Percentiles rank a stretch among this genome's conserved stretches.
These are phyloP conservation scores for Salix dunnii DNA, from an alignment of 345 rosid species.

Conservation along the genomic window DNA sequence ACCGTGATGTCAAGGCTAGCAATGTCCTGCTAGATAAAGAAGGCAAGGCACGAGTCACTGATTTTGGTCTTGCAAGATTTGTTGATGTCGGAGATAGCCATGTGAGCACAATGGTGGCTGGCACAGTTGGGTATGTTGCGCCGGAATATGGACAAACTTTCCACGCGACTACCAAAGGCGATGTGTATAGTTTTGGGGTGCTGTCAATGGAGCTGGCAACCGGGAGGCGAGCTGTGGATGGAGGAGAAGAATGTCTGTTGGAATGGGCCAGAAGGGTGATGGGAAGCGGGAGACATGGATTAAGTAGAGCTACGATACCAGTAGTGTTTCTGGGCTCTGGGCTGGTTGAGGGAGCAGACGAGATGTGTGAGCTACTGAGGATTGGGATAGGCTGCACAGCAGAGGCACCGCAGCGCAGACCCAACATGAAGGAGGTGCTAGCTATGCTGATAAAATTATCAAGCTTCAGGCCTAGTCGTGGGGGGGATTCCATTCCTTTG, in stretches of 20 bases:
- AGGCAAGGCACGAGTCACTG: constrained; percentile 77
- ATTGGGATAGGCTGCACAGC: constrained; percentile 69
- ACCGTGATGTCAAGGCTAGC: constrained; percentile 94
- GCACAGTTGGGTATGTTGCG: constrained; percentile 89
- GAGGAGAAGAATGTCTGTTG: constrained; percentile 86
- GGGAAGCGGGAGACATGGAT: constrained; percentile 32
- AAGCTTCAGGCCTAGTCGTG: constrained; percentile 5
- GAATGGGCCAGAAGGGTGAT: constrained; percentile 79
- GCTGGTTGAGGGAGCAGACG: constrained; percentile 56
- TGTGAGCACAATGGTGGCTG: constrained; percentile 88
- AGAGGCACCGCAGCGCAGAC: constrained; percentile 75
- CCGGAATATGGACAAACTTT: constrained; percentile 96
- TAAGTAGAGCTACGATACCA: constrained; percentile 36
- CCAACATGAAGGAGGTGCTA: constrained; percentile 87
- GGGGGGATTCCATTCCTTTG: constrained; percentile 15
- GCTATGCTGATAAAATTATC: constrained; percentile 51
- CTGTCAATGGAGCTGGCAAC: constrained; percentile 86
- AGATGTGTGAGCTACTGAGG: constrained; percentile 57
- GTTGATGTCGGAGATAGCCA: constrained; percentile 72
- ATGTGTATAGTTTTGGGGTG: constrained; percentile 89
- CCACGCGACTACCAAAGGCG: constrained; percentile 91
- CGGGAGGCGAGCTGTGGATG: constrained; percentile 79
- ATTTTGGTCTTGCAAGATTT: constrained; percentile 84
- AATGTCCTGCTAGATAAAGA: constrained; percentile 69
- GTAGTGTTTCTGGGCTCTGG: constrained; percentile 59